Evolutionary conservation across 2,329 filamentous ascomycete species (phyloP), one percentile per base, ranked within the genome.

Genomic region (Thelonectria blattea): DNA sequence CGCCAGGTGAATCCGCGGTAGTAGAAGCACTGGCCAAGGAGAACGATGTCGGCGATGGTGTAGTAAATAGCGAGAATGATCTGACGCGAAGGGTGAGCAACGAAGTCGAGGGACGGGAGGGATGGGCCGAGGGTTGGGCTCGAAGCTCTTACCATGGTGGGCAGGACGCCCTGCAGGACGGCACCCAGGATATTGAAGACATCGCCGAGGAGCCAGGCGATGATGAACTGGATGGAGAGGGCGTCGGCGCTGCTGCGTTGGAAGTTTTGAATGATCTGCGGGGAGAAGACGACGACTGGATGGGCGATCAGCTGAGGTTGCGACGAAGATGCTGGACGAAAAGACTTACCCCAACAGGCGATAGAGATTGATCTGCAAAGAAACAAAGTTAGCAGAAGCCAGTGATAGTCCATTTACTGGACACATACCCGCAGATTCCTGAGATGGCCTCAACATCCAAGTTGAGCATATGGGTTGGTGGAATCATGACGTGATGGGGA

Each of bases 141-240:
- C 57, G 17, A 47, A 20, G 46, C 45, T 55, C 78, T 62, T 73
- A 88, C 85, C 93, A 98, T 97, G 0, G 94, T 99, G 1, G 95
- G 93, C 55, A 98, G 78, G 7, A 99, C 94, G 56, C 91, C 91
- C 75, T 98, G 94, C 11, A 97, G 76, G 15, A 97, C 87, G 17
- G 93, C 91, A n/a, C 94, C 94, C 3, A 96, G 83, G 64, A 97
- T 96, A 74, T 98, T 98, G 83, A 97, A 97, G 66, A 97, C 88
- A 87, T 99, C 95, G 53, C 95, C 95, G 1, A 89, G 83, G 2
- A 97, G 84, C 95, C 95, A 99, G 71, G 96, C 86, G 61, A 96
- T 88, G 72, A 98, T 88, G 80, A 98, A 99, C 57, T 94, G 89
- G 14, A 97, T 85, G 0, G 92, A 96, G 1, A 98, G 83, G 2